A percentile compares a stretch with the other conserved stretches of the same genome.
Evolutionary conservation across 352 stramenopile species (phyloP).

Genomic region (Phytophthora podocarpi): DNA sequence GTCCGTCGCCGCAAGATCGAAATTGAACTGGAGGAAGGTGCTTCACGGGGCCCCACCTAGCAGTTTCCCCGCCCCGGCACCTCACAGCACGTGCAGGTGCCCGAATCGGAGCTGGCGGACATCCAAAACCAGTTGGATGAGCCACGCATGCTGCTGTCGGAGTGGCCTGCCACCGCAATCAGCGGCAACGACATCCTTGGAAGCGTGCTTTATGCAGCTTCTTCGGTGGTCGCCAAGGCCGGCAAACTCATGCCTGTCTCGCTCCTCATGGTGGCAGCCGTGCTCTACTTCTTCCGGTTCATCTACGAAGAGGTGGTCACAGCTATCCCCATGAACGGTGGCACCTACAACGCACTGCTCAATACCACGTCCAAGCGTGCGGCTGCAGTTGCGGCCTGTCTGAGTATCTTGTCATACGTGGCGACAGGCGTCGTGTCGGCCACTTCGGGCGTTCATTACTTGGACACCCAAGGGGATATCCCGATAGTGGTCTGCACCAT

Average conservation of each 20-base stretch:
- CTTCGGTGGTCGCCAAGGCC: conserved; percentile 44
- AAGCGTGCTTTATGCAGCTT: conserved; percentile 75
- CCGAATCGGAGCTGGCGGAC: conserved; percentile 37
- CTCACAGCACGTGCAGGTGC: conserved; percentile 39
- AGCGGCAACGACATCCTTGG: conserved; percentile 90
- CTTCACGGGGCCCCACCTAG: conserved; percentile 35
- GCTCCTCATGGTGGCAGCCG: conserved; percentile 67
- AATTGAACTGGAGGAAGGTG: conserved; percentile 47
- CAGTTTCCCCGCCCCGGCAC: conserved; percentile 47
- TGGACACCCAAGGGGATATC: conserved; percentile 69
- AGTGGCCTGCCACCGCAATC: conserved; percentile 85
- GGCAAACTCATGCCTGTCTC: conserved; percentile 84
- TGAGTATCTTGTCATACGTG: conserved; percentile 91
- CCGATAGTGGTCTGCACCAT: conserved; percentile 45
- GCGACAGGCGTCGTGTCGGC: conserved; percentile 73
- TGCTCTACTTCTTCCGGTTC: conserved; percentile 67
- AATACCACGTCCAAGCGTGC: conserved; percentile 90
- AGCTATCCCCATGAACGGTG: conserved; percentile 89
- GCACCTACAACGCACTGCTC: conserved; percentile 90
- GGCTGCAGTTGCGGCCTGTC: conserved; percentile 76
- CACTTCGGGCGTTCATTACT: conserved; percentile 76
- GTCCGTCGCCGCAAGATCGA: conserved; percentile 51
- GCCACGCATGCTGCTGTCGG: conserved; percentile 44
- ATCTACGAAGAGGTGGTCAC: conserved; percentile 91
- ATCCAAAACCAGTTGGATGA: conserved; percentile 40